These are phyloP conservation scores for Boletus reticuloceps DNA, from an alignment of 768 basidiomycete species.

Conservation along the genomic window DNA sequence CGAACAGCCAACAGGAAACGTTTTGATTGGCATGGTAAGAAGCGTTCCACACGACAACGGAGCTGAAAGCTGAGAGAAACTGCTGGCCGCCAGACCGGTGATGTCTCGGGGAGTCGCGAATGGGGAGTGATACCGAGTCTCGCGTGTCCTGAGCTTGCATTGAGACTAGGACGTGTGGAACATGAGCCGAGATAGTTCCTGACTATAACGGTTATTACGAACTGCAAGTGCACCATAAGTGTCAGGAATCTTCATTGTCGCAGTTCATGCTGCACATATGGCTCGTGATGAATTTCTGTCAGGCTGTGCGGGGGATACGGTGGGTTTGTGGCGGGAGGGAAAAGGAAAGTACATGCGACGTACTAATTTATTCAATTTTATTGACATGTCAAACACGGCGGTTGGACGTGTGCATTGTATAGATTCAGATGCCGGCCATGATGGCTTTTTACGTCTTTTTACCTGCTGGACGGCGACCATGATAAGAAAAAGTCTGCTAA, in stretches of 20 bases:
- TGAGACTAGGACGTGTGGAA: neutral
- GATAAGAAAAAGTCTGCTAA: constrained; percentile 2
- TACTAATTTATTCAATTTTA: neutral
- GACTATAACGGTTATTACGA: constrained; percentile 4
- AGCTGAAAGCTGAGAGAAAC: neutral
- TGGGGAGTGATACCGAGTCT: neutral
- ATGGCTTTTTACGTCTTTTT: constrained; percentile 19
- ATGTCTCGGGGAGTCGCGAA: neutral
- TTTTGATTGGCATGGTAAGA: constrained; percentile 22
- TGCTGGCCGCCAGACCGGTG: neutral
- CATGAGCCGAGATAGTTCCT: neutral
- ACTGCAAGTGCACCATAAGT: constrained; percentile 10
- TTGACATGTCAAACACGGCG: neutral
- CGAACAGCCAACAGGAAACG: constrained; percentile 19
- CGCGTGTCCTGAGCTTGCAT: neutral
- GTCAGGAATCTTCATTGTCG: neutral
- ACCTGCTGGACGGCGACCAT: neutral
- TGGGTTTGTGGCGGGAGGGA: neutral
- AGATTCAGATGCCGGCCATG: neutral
- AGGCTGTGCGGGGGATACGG: neutral
- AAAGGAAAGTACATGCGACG: neutral
- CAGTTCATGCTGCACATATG: neutral
- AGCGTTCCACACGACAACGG: neutral
- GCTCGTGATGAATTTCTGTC: neutral
- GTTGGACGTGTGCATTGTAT: neutral